Evolutionary conservation across 116 monocot genomes (phyloP).

Genomic region (Trichopus zeylanicus): DNA sequence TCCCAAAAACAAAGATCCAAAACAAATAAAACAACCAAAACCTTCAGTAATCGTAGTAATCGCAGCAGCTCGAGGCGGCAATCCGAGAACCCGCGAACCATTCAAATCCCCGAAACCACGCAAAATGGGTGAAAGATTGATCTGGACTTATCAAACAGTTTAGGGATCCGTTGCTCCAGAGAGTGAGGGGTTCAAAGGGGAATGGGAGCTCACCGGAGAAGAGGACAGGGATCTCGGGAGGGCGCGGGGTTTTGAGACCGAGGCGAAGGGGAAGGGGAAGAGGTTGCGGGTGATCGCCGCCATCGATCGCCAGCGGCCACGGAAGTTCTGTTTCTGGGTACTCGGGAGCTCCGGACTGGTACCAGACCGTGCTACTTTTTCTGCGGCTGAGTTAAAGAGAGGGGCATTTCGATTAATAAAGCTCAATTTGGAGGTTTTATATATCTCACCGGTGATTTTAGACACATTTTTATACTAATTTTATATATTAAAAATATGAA

Average conservation of each 20-base stretch:
- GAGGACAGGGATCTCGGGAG: neutral
- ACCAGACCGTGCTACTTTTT: neutral
- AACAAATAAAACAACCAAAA: neutral
- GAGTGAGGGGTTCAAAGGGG: neutral
- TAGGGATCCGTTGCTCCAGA: neutral
- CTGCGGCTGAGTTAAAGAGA: neutral
- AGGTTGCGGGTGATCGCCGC: neutral
- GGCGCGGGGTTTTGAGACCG: neutral
- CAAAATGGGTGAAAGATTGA: neutral
- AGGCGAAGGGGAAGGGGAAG: neutral
- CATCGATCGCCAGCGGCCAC: neutral
- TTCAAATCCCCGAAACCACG: no score
- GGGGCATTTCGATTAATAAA: neutral
- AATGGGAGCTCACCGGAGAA: neutral
- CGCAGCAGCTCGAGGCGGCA: constrained; percentile 18
- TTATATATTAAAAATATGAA: no score
- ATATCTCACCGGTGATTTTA: no score
- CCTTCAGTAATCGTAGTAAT: constrained; percentile 19
- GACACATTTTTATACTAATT: no score
- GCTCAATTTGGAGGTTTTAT: no score
- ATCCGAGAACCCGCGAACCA: neutral
- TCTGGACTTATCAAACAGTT: neutral
- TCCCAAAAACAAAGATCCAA: neutral
- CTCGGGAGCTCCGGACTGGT: constrained; percentile 1
- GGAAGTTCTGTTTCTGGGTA: neutral